These are phyloP conservation scores for Syzygium aromaticum DNA, from an alignment of 345 rosid species.

Conservation along the genomic window DNA sequence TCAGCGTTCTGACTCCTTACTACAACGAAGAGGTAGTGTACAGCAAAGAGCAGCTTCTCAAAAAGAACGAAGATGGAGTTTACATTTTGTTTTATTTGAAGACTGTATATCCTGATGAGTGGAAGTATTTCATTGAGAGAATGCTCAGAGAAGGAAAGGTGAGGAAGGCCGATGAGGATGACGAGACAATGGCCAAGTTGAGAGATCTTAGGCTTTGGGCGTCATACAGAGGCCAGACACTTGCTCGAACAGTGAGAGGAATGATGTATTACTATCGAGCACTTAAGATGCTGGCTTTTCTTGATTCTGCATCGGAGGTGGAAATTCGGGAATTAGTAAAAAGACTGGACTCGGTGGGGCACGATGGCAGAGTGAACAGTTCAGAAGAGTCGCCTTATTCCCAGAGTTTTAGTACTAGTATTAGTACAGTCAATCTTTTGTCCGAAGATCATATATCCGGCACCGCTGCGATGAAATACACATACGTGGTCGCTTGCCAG, in stretches of 20 bases:
- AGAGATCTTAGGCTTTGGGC: constrained; percentile 92
- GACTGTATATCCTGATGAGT: constrained; percentile 80
- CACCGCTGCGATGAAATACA: constrained; percentile 67
- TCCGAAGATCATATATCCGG: constrained; percentile 69
- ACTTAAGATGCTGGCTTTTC: constrained; percentile 82
- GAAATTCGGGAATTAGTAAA: constrained; percentile 64
- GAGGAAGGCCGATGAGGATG: constrained; percentile 21
- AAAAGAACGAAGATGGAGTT: constrained; percentile 89
- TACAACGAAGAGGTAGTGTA: constrained; percentile 78
- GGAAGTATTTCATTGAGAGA: constrained; percentile 82
- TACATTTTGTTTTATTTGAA: constrained; percentile 72
- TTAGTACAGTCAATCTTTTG: constrained; percentile 41
- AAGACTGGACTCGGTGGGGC: constrained; percentile 44
- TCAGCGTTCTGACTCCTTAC: constrained; percentile 86
- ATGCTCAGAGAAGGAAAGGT: constrained; percentile 73
- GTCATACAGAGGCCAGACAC: constrained; percentile 91
- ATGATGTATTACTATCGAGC: constrained; percentile 97
- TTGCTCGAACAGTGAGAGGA: constrained; percentile 83
- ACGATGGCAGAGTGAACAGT: constrained; percentile 13
- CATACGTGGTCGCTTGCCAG: constrained; percentile 90
- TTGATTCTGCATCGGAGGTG: constrained; percentile 86
- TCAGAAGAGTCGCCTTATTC: constrained; percentile 26
- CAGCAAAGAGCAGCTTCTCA: constrained; percentile 74
- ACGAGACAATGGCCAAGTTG: constrained; percentile 54
- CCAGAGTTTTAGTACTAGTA: constrained; percentile 38